These are phyloP conservation scores for Cucurbita argyrosperma DNA, from an alignment of 306 rosid species.

Conservation along the genomic window DNA sequence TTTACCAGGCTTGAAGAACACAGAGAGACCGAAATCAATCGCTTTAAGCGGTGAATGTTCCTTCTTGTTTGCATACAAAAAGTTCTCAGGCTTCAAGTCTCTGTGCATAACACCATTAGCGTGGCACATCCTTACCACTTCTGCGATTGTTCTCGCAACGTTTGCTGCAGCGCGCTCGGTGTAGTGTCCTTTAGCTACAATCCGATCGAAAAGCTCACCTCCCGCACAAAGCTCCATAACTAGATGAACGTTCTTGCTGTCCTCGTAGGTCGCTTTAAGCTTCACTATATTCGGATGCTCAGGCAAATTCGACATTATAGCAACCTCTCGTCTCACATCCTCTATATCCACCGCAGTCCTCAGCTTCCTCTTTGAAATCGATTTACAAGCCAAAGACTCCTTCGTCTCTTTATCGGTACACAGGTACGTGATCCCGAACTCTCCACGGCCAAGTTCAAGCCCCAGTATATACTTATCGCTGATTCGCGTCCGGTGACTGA, in stretches of 20 bases:
- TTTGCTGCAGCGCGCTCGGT: constrained; percentile 14
- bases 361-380: constrained; percentile 83
- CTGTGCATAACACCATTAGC: constrained; percentile 16
- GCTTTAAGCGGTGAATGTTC: constrained; percentile 14
- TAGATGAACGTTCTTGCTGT: constrained; percentile 10
- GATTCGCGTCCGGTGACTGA: constrained; percentile 59
- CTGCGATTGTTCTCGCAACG: constrained; percentile 10
- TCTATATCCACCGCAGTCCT: constrained; percentile 35
- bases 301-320: constrained; percentile 16
- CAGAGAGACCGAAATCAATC: constrained; percentile 13
- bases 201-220: constrained; percentile 18
- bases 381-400: constrained; percentile 79
- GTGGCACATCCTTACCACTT: constrained; percentile 15
- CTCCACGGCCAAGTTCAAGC: constrained; percentile 89
- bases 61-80: constrained; percentile 14
- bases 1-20: constrained; percentile 16
- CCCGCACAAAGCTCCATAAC: constrained; percentile 17
- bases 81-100: constrained; percentile 15
- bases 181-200: constrained; percentile 14
- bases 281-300: constrained; percentile 15
- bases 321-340: constrained; percentile 9
- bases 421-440: constrained; percentile 88
- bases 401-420: constrained; percentile 84
- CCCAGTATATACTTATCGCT: constrained; percentile 78
- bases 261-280: constrained; percentile 15